Evolutionary conservation across 257 asterid genomes (phyloP), one percentile per base, ranked within the genome.

Genomic region (Solanum corneliomulleri): DNA sequence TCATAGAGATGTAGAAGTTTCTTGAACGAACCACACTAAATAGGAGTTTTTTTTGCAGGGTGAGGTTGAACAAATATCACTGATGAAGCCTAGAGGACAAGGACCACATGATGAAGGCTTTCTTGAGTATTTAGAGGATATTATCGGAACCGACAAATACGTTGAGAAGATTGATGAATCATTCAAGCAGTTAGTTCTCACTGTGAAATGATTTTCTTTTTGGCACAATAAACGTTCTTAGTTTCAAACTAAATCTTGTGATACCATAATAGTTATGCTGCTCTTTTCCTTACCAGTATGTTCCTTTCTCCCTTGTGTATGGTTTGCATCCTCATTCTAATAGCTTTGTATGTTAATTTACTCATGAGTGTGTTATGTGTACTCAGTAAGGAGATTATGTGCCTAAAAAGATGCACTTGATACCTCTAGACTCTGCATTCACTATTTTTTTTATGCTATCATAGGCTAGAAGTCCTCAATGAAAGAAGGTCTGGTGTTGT

Each of bases 61-160:
- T 27, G 99, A 97, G 93, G 99, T 97, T 62, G 99, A 97, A 89
- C 99, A 97, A 90, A 97, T 97, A 87, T 97, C 99, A 35, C 91
- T 97, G 85, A 97, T 97, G 99, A 97, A 95, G 92, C 99, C 99
- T 56, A 97, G 93, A 91, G 98, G 97, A 89, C 99, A 96, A 88
- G 99, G 99, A 37, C 95, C 99, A 78, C 99, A 97, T 82, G 99
- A 97, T 89, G 99, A 97, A 90, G 99, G 99, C 64, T 97, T 97
- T 92, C 98, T 96, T 11, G 99, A 97, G 93, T 97, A 97, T 91
- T 96, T 97, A 16, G 99, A 97, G 93, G 99, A 97, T 90, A 97
- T 97, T 84, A 96, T 97, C 88, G 99, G 99, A 90, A 97, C 99
- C 76, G 90, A 94, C 93, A 96, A 94, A 94, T 97, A 96, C 71